phyloP scores from a whole-genome alignment of 345 rosid genomes.

The Adansonia digitata region DNA sequence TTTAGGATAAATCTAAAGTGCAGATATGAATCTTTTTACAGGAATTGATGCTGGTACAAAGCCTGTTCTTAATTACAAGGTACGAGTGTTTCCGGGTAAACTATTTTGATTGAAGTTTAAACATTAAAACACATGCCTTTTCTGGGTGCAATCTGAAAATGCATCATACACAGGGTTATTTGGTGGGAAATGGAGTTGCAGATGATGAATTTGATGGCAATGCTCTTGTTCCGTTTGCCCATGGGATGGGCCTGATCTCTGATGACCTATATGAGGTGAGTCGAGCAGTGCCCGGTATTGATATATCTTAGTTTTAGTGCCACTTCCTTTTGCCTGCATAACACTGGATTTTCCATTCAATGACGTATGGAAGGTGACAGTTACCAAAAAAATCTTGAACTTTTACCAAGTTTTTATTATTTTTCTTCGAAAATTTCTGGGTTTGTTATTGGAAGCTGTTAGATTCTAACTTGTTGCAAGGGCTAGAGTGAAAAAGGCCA shows the following conservation, averaged over 20 bases:
- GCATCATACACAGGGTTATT: conserved; percentile 57
- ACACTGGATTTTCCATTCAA: neutral
- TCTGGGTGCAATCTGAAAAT: conserved; percentile 6
- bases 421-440: neutral
- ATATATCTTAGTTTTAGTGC: neutral
- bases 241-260: conserved; percentile 92
- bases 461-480: neutral
- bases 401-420: neutral
- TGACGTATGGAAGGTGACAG: neutral
- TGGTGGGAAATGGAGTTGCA: conserved; percentile 91
- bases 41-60: conserved; percentile 57
- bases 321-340: neutral
- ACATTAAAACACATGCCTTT: neutral
- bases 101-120: conserved; percentile 4
- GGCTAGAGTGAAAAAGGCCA: neutral
- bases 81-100: conserved; percentile 14
- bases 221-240: conserved; percentile 78
- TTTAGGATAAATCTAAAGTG: neutral
- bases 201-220: conserved; percentile 73
- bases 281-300: neutral
- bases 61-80: conserved; percentile 74
- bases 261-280: conserved; percentile 64
- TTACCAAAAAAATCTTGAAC: neutral
- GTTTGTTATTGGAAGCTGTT: neutral
- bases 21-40: conserved; percentile 19